Evolutionary conservation across 192 early-diverging fungal species (phyloP).

Genomic region (Linnemannia schmuckeri): DNA sequence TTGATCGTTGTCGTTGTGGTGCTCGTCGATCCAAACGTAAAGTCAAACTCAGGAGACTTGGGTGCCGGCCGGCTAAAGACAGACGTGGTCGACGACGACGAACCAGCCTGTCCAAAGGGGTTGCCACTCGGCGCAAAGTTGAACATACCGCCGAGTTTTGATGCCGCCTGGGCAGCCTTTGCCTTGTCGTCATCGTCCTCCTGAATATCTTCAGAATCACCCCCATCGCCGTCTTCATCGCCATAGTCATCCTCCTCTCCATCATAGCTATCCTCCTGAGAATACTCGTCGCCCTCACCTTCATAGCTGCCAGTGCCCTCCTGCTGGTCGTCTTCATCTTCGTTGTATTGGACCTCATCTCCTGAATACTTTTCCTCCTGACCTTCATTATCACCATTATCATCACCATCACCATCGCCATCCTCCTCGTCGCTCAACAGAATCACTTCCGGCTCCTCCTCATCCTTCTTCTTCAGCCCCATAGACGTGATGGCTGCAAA

Average conservation of each 20-base stretch:
- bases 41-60: slow-evolving; percentile 6
- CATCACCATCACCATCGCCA: background rate
- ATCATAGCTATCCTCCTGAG: background rate
- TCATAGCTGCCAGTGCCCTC: background rate
- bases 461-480: background rate
- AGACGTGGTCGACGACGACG: background rate
- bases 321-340: background rate
- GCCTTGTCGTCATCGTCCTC: background rate
- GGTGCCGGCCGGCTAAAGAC: background rate
- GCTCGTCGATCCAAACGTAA: background rate
- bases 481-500: background rate
- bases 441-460: background rate
- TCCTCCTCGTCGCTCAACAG: background rate
- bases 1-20: background rate
- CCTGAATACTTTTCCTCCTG: background rate
- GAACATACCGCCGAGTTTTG: background rate
- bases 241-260: background rate
- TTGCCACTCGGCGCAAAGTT: background rate
- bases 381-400: background rate
- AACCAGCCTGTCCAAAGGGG: background rate
- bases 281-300: background rate
- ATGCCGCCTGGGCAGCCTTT: background rate
- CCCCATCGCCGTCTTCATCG: background rate
- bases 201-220: background rate
- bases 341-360: background rate